Percentiles rank a stretch among this genome's conserved stretches.
These are phyloP conservation scores for Mortierella sp. DNA, from an alignment of 371 early-diverging fungal genomes.

Conservation along the genomic window DNA sequence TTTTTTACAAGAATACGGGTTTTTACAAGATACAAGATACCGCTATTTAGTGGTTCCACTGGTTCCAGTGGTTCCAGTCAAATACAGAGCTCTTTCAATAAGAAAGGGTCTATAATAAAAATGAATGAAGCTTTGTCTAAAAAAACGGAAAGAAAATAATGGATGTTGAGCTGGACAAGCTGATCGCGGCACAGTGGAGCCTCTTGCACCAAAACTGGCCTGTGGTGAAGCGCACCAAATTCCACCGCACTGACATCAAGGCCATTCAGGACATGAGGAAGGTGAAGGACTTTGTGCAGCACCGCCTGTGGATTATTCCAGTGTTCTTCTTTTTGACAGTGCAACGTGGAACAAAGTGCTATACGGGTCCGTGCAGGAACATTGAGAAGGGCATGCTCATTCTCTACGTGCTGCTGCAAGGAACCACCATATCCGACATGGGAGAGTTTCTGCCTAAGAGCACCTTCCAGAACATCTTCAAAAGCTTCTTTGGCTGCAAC, in stretches of 20 bases:
- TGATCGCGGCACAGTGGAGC: constrained; percentile 11
- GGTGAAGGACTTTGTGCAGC: constrained; percentile 19
- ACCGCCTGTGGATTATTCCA: constrained; percentile 10
- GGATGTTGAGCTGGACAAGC: constrained; percentile 17
- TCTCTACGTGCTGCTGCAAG: constrained; percentile 14
- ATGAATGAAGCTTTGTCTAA: too few relatives aligned
- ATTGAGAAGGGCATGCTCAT: constrained; percentile 20
- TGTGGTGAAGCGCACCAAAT: constrained; percentile 14
- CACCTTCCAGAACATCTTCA: constrained; percentile 13
- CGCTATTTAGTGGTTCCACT: too few relatives aligned
- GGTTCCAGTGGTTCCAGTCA: too few relatives aligned
- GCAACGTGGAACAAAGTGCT: neutral
- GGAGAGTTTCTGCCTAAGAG: constrained; percentile 15
- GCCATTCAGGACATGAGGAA: constrained; percentile 1
- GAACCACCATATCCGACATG: constrained; percentile 3
- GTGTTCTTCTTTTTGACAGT: constrained; percentile 12
- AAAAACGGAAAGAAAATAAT: neutral
- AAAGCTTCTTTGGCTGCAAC: constrained; percentile 17
- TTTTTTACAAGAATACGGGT: too few relatives aligned
- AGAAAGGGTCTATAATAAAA: neutral
- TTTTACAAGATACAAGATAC: too few relatives aligned
- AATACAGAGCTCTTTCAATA: too few relatives aligned
- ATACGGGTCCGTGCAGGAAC: constrained; percentile 13
- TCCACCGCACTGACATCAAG: constrained; percentile 24
- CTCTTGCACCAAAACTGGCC: constrained; percentile 23